Evolutionary conservation across 768 basidiomycete genomes (phyloP).

Genomic region (Russula foetens): DNA sequence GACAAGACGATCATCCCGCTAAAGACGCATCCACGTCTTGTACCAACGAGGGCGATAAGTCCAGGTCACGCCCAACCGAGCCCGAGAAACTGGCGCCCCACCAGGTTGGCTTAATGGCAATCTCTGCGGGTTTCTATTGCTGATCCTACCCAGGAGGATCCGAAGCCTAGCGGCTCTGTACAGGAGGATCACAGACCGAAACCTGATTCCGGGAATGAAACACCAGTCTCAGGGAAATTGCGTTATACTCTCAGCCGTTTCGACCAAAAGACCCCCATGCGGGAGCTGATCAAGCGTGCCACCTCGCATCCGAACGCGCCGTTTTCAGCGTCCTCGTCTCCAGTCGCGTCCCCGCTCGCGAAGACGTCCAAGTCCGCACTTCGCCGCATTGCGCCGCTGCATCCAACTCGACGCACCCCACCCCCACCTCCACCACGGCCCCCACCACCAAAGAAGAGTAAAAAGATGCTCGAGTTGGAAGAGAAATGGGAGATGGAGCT

Average conservation of each 20-base stretch:
- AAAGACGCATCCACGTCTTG: background rate
- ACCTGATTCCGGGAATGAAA: background rate
- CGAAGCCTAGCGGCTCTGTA: background rate
- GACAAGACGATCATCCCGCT: background rate
- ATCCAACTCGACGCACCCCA: constrained; percentile 63
- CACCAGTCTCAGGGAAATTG: background rate
- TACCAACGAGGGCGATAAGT: background rate
- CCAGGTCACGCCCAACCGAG: background rate
- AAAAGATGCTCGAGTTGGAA: constrained; percentile 68
- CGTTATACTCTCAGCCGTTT: constrained; percentile 13
- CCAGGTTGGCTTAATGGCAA: background rate
- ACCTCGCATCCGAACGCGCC: constrained; percentile 61
- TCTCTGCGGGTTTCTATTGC: background rate
- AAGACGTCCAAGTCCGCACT: constrained; percentile 58
- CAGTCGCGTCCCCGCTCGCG: constrained; percentile 52
- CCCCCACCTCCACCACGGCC: constrained; percentile 66
- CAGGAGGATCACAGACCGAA: background rate
- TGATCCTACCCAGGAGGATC: constrained; percentile 4
- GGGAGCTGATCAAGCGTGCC: constrained; percentile 66
- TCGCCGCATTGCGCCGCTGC: constrained; percentile 66
- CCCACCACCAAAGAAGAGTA: constrained; percentile 68
- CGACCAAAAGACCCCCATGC: constrained; percentile 51
- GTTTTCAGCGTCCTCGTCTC: constrained; percentile 31
- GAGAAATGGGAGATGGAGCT: constrained; percentile 79
- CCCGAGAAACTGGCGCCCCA: background rate